A percentile compares a stretch with the other conserved stretches of the same genome.
These are phyloP conservation scores for Pistacia vera DNA, from an alignment of 345 rosid genomes.

Conservation along the genomic window DNA sequence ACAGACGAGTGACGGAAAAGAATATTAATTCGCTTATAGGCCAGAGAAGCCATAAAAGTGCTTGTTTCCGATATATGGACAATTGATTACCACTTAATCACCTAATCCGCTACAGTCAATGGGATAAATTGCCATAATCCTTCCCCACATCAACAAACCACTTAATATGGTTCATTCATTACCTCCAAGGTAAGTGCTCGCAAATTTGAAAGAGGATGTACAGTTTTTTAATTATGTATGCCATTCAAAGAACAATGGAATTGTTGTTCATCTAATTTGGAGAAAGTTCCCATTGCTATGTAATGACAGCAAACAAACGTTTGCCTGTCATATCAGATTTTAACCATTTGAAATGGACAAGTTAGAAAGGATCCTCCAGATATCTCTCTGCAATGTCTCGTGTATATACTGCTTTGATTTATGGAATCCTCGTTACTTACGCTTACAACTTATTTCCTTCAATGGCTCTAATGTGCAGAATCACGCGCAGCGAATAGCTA, in stretches of 20 bases:
- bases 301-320: background rate
- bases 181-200: background rate
- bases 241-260: background rate
- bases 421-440: slow-evolving; percentile 63
- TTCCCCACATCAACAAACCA: background rate
- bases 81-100: background rate
- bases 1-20: background rate
- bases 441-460: slow-evolving; percentile 66
- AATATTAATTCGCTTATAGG: background rate
- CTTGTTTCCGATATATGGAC: background rate
- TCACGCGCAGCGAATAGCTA: slow-evolving; percentile 45
- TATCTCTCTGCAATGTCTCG: slow-evolving; percentile 76
- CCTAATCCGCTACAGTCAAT: background rate
- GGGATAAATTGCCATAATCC: background rate
- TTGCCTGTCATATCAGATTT: background rate
- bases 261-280: too few relatives aligned
- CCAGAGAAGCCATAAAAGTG: background rate
- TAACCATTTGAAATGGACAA: slow-evolving; percentile 62
- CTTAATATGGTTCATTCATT: background rate
- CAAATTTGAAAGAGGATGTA: background rate
- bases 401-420: slow-evolving; percentile 53
- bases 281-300: background rate
- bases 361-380: slow-evolving; percentile 70
- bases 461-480: slow-evolving; percentile 58
- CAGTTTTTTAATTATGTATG: background rate